Conservation (phyloP, 2,329 filamentous ascomycete species). For the Ambrosiella xylebori region DNA sequence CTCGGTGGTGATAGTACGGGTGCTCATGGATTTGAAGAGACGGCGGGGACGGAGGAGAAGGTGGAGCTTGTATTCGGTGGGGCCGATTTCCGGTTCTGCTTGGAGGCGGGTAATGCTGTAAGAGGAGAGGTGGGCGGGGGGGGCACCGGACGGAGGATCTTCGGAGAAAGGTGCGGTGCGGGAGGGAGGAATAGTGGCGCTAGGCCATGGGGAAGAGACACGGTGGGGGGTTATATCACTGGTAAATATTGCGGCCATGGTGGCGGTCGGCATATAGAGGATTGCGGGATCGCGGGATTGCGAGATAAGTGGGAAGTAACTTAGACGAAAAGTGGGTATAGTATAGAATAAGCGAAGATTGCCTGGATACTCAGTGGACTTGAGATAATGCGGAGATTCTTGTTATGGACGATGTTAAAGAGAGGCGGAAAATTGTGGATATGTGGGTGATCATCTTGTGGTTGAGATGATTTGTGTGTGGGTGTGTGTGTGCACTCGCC, state of each 20-base stretch:
- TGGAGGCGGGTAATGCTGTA: conserved; percentile 60
- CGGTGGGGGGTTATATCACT: conserved; percentile 76
- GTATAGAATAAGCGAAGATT: not conserved
- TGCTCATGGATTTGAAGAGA: conserved; percentile 55
- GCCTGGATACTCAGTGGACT: too few species aligned
- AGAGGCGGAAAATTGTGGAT: conserved; percentile 1
- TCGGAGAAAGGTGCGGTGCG: conserved; percentile 14
- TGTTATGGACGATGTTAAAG: not conserved
- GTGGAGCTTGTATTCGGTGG: conserved; percentile 93
- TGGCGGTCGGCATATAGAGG: not conserved
- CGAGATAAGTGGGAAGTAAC: not conserved
- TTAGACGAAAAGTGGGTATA: not conserved
- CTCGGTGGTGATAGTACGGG: conserved; percentile 19
- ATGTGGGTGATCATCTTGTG: conserved; percentile 11
- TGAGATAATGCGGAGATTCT: too few species aligned
- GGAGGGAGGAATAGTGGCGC: conserved; percentile 25
- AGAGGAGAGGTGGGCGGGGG: conserved; percentile 33
- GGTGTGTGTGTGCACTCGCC: too few species aligned
- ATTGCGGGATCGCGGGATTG: not conserved
- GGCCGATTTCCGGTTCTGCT: conserved; percentile 82
- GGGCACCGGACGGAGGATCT: conserved; percentile 1
- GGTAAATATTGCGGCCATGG: conserved; percentile 90
- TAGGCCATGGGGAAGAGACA: conserved; percentile 81
- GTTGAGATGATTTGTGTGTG: not conserved
- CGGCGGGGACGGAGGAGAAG: conserved; percentile 64